These are phyloP conservation scores for Remersonia thermophila DNA, from an alignment of 2,329 filamentous ascomycete genomes.

Conservation along the genomic window DNA sequence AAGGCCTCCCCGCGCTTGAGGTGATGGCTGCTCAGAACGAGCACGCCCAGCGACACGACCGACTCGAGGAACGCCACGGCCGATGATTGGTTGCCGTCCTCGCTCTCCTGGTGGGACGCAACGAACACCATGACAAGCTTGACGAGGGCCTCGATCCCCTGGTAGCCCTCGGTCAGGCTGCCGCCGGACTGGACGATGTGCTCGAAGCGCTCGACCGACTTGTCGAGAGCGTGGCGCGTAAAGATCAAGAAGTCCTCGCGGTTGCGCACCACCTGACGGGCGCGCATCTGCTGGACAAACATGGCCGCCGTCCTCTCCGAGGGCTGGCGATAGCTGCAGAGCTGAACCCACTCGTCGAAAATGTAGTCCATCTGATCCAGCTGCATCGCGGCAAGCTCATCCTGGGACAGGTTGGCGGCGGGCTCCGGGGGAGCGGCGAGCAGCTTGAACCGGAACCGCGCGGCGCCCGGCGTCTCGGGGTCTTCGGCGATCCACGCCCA, in stretches of 20 bases:
- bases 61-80: constrained; percentile 66
- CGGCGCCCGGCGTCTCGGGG: constrained; percentile 48
- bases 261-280: constrained; percentile 57
- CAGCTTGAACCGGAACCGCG: constrained; percentile 57
- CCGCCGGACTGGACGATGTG: constrained; percentile 50
- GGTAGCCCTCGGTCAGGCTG: constrained; percentile 43
- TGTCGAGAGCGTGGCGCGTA: constrained; percentile 68
- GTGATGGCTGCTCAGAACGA: constrained; percentile 79
- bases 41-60: constrained; percentile 61
- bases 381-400: constrained; percentile 45
- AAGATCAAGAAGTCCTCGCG: constrained; percentile 71
- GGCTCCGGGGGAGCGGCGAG: constrained; percentile 29
- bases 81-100: constrained; percentile 42
- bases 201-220: constrained; percentile 68
- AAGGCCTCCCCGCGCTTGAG: constrained; percentile 68
- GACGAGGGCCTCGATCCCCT: constrained; percentile 65
- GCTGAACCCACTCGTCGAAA: constrained; percentile 87
- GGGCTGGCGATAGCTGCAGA: constrained; percentile 65
- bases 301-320: constrained; percentile 59
- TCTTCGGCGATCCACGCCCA: constrained; percentile 73
- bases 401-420: constrained; percentile 34
- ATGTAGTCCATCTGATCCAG: constrained; percentile 86
- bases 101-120: constrained; percentile 51
- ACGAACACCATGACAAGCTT: constrained; percentile 69
- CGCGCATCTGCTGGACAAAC: constrained; percentile 77